phyloP scores from a whole-genome alignment of 2,329 filamentous ascomycete species.

The Elsinoe arachidis region DNA sequence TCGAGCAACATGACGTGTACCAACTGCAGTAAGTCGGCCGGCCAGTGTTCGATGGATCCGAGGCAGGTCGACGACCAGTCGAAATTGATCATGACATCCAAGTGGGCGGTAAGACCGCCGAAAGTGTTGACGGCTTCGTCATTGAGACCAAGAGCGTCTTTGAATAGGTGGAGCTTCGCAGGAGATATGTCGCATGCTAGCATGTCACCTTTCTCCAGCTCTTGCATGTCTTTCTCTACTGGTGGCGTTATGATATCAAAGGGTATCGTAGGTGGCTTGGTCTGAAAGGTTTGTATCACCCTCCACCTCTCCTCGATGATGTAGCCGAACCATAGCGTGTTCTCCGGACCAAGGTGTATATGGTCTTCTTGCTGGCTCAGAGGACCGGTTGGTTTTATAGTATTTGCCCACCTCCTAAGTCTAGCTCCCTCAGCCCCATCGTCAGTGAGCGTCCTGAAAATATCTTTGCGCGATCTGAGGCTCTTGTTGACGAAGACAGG shows the following conservation, averaged over 20 bases:
- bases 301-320: constrained; percentile 1
- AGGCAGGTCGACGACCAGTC: constrained; percentile 16
- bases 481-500: constrained; percentile 9
- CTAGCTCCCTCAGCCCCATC: background rate
- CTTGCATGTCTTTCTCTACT: background rate
- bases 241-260: constrained; percentile 9
- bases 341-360: background rate
- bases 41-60: constrained; percentile 13
- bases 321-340: background rate
- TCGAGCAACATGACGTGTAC: constrained; percentile 16
- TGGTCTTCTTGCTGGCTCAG: background rate
- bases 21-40: constrained; percentile 14
- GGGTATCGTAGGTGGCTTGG: background rate
- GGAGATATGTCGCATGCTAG: background rate
- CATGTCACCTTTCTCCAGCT: background rate
- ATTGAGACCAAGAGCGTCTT: background rate
- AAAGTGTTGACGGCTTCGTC: background rate
- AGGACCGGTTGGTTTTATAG: background rate
- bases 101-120: background rate
- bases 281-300: background rate
- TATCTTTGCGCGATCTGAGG: background rate
- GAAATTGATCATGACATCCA: constrained; percentile 2
- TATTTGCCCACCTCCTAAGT: constrained; percentile 9
- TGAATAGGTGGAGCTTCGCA: background rate
- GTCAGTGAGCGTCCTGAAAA: background rate